Evolutionary conservation across 345 rosid species (phyloP).

Genomic region (Raphanus sativus): DNA sequence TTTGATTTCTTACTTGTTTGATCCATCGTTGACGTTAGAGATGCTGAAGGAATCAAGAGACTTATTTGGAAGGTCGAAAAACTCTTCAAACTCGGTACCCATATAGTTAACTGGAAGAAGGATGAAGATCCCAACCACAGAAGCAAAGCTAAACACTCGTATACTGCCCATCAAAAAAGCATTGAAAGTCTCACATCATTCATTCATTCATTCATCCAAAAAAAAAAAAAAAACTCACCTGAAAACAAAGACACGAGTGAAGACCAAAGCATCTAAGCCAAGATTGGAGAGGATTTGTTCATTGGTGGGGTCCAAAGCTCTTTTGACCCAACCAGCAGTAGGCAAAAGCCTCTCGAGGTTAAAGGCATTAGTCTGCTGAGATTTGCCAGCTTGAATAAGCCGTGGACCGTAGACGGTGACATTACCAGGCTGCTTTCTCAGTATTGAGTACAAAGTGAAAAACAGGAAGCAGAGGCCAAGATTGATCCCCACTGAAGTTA

Average conservation of each 20-base stretch:
- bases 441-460: slow-evolving; percentile 74
- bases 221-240: slow-evolving; percentile 41
- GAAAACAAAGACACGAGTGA: slow-evolving; percentile 67
- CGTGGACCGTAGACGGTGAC: slow-evolving; percentile 66
- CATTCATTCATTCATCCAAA: slow-evolving; percentile 8
- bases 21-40: slow-evolving; percentile 80
- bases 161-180: slow-evolving; percentile 47
- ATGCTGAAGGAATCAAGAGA: slow-evolving; percentile 82
- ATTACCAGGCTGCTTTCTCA: slow-evolving; percentile 77
- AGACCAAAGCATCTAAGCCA: slow-evolving; percentile 81
- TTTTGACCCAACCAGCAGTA: slow-evolving; percentile 77
- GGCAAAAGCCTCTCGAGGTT: slow-evolving; percentile 70
- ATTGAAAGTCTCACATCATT: not conserved
- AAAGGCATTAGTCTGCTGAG: slow-evolving; percentile 40
- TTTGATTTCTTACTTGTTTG: slow-evolving; percentile 54
- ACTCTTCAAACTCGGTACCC: slow-evolving; percentile 71
- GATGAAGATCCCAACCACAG: slow-evolving; percentile 62
- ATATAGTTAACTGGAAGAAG: slow-evolving; percentile 82
- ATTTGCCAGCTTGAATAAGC: slow-evolving; percentile 44
- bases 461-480: slow-evolving; percentile 78
- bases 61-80: slow-evolving; percentile 58
- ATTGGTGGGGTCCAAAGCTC: slow-evolving; percentile 69
- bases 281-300: slow-evolving; percentile 56
- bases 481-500: slow-evolving; percentile 95
- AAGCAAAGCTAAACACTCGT: slow-evolving; percentile 65